These are phyloP conservation scores for Astrephomene gubernaculifera DNA, from an alignment of 139 green algal genomes.

Conservation along the genomic window DNA sequence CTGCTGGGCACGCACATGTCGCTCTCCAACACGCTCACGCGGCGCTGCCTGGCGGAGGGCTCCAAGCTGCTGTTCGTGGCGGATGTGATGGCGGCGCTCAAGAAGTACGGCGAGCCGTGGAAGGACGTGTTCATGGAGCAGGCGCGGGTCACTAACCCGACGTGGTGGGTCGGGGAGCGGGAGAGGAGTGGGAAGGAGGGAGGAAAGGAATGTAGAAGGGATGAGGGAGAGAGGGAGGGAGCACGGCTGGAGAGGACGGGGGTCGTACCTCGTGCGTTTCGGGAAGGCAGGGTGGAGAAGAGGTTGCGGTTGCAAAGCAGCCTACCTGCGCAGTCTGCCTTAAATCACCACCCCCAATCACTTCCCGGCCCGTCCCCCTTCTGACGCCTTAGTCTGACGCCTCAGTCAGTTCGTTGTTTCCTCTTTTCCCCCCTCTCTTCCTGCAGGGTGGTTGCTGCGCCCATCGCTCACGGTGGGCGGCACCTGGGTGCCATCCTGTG, in stretches of 20 bases:
- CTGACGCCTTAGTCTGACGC: too few species aligned
- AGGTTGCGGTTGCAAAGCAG: too few species aligned
- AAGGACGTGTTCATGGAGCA: slow-evolving; percentile 55
- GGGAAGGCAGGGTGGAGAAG: too few species aligned
- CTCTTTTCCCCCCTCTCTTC: too few species aligned
- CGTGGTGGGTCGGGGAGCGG: slow-evolving; percentile 25
- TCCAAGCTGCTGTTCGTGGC: slow-evolving; percentile 55
- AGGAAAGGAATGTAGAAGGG: neutral
- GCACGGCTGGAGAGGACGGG: too few species aligned
- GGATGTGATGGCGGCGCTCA: slow-evolving; percentile 53
- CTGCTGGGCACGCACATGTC: slow-evolving; percentile 55
- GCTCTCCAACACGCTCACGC: slow-evolving; percentile 53
- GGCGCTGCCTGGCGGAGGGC: slow-evolving; percentile 45
- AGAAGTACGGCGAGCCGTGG: slow-evolving; percentile 55
- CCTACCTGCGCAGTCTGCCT: too few species aligned
- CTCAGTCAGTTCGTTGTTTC: too few species aligned
- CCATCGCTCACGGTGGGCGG: slow-evolving; percentile 30
- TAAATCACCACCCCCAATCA: too few species aligned
- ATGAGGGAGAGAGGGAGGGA: too few species aligned
- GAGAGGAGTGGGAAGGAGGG: neutral
- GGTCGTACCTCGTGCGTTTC: too few species aligned
- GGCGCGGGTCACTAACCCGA: slow-evolving; percentile 48
- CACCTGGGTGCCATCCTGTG: slow-evolving; percentile 53
- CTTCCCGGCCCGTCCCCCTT: too few species aligned
- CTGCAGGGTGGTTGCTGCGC: slow-evolving; percentile 43